These are phyloP conservation scores for Symbiodinium pilosum DNA, from an alignment of 73 alveolate species.

Conservation along the genomic window DNA sequence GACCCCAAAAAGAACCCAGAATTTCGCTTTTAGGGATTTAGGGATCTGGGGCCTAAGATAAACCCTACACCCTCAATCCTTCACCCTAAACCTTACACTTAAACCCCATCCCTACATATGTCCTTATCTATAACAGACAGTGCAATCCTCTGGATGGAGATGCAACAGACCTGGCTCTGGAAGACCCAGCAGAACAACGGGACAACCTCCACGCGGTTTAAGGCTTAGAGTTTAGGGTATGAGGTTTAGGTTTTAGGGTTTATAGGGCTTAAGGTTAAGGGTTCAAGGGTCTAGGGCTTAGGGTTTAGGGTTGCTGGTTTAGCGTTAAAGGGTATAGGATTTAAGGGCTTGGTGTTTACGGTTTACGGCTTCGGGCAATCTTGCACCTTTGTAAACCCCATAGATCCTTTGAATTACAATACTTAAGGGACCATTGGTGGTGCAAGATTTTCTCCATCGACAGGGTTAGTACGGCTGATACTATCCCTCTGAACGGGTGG, in stretches of 20 bases:
- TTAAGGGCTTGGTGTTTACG: neutral
- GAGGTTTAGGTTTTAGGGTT: neutral
- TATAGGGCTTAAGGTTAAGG: neutral
- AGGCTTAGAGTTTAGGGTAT: neutral
- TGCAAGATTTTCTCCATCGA: too few species aligned
- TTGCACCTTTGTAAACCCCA: too few species aligned
- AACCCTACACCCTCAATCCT: neutral
- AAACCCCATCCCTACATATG: neutral
- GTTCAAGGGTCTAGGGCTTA: neutral
- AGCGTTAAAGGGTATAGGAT: too few species aligned
- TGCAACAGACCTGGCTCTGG: conserved; percentile 39
- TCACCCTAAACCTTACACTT: neutral
- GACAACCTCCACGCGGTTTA: conserved; percentile 2
- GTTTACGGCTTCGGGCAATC: too few species aligned
- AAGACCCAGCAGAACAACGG: conserved; percentile 47
- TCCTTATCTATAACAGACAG: neutral
- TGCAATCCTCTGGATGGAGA: conserved; percentile 16
- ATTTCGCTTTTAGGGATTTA: neutral
- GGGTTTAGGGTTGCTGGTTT: neutral
- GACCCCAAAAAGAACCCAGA: neutral
- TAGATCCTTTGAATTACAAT: too few species aligned
- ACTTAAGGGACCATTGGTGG: too few species aligned
- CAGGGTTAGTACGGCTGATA: too few species aligned
- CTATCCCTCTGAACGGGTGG: too few species aligned
- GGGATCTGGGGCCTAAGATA: too few species aligned